Base-by-base conservation (phyloP, 2,329 filamentous ascomycete species). In the Fusarium citri region DNA sequence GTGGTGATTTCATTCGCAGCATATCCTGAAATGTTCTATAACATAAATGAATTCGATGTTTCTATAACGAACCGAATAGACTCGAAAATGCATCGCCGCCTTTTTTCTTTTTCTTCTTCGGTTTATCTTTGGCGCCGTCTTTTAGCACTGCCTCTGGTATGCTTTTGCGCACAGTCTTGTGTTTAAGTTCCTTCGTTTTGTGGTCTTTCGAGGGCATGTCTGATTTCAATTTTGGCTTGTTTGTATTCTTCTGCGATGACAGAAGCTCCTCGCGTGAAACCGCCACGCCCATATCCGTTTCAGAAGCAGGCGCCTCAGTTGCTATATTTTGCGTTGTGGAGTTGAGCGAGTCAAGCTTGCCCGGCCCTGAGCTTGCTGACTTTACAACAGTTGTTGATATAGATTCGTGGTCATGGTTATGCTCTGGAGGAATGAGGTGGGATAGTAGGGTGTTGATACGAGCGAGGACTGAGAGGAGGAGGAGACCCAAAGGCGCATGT, bases 41-140 rank as follows among this genome's bases (percentile, higher is more conserved):
- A 30, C 16, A 14, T 23, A 9, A 9, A 22, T 34, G 40, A 26
- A 37, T 26, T 23, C 9, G 14, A 11, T 25, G 12, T 57, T n/a
- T 18, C 34, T 28, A 76, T 12, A 93, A 78, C 12, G 86, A 86
- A 55, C 84, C 85, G 75, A 96, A 96, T 25, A 95, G 79, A 75
- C 90, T 89, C 66, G 94, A 92, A 58, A 95, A 92, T 43, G 88
- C 91, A 76, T 94, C 88, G 8, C 83, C 82, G 40, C 83, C 86
- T 69, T 83, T 87, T 59, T 84, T 86, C 73, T 84, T 85, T 74
- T 86, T 89, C 78, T 87, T 89, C 76, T 84, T 87, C 64, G 80
- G 83, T 59, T 83, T 81, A 60, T 76, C 76, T 72, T 83, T 64
- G 11, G 31, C n/a, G 34, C 49, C 28, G 9, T 84, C 69, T 78